Base-by-base conservation (phyloP, 441 rosid species). In the Syzygium syzygioides region DNA sequence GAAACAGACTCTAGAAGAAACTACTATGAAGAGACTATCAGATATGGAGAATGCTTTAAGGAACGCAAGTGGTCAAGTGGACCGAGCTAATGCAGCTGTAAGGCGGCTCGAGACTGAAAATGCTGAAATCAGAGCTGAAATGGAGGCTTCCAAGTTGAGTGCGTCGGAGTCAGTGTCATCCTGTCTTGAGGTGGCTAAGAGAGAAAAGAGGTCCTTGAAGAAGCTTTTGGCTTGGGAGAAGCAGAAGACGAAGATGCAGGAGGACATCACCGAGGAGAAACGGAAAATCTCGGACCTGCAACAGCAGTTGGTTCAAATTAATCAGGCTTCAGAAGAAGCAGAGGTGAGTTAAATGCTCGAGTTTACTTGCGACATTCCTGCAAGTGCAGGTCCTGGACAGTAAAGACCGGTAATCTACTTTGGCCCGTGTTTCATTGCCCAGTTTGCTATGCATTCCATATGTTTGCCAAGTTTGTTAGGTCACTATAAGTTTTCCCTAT, bases 41-140 rank as follows among this genome's bases (percentile, higher is more conserved):
- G 98, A 96, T 88, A 95, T 97, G 98, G 99, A 98, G 91, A 94
- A 93, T 92, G 96, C 98, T 89, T 90, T 96, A 90, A 94, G 96
- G 91, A 98, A 95, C 94, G 98, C 96, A 86, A 92, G 96, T 85
- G 91, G 95, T 87, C 99, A 97, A 91, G 96, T 94, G 86, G 98
- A 97, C 92, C 91, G 92, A 56, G 98, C 96, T 9, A 94, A 94
- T 94, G 95, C 95, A 14, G 94, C 94, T 89, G 98, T 94, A 68
- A 94, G 97, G 91, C 90, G 93, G 59, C 96, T 96, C 68, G 97
- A 97, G 93, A 95, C 93, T 37, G 97, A 95, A 92, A 98, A 95
- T 94, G 99, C 98, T 30, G 98, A 95, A 90, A 96, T 97, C 86
- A 95, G 97, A 87, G 98, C 99, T 13, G 99, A 98, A 95, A 95